Conservation (phyloP, 1,139 yeast genomes). For the Scheffersomyces insectosa region DNA sequence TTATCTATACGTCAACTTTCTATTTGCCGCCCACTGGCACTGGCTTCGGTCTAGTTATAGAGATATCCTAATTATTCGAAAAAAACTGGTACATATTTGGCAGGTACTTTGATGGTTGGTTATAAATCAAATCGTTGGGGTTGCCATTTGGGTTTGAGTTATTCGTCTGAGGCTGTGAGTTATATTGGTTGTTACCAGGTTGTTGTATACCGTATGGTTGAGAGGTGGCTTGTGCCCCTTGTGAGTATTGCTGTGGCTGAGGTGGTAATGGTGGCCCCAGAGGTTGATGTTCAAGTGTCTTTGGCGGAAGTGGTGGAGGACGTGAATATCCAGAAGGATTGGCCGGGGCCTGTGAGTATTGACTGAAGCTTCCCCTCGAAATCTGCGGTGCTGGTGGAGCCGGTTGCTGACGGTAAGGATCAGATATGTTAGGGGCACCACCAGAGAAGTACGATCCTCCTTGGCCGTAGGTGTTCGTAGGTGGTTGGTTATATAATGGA, state of each 20-base stretch:
- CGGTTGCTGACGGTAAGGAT: neutral
- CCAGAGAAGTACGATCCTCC: neutral
- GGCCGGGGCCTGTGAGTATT: neutral
- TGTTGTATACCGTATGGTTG: constrained; percentile 4
- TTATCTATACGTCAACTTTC: too few species aligned
- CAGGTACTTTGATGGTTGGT: constrained; percentile 49
- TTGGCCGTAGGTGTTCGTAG: neutral
- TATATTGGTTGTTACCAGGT: constrained; percentile 7
- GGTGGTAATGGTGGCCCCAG: constrained; percentile 23
- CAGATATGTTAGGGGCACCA: neutral
- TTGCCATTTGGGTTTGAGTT: constrained; percentile 5
- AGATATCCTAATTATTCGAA: constrained; percentile 8
- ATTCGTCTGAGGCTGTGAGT: constrained; percentile 2
- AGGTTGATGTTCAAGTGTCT: constrained; percentile 4
- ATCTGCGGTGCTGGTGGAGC: neutral
- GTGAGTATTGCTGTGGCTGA: constrained; percentile 7
- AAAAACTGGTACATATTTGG: constrained; percentile 51
- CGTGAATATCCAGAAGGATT: neutral
- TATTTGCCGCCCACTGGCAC: too few species aligned
- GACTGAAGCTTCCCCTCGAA: neutral
- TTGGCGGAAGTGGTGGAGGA: constrained; percentile 10
- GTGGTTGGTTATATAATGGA: too few species aligned
- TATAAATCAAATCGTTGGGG: constrained; percentile 34
- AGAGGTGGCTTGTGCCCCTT: constrained; percentile 4
- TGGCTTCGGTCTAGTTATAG: too few species aligned